A percentile compares a stretch with the other conserved stretches of the same genome.
These are phyloP conservation scores for Thraustochytrium sp. DNA, from an alignment of 352 stramenopile genomes.

Conservation along the genomic window DNA sequence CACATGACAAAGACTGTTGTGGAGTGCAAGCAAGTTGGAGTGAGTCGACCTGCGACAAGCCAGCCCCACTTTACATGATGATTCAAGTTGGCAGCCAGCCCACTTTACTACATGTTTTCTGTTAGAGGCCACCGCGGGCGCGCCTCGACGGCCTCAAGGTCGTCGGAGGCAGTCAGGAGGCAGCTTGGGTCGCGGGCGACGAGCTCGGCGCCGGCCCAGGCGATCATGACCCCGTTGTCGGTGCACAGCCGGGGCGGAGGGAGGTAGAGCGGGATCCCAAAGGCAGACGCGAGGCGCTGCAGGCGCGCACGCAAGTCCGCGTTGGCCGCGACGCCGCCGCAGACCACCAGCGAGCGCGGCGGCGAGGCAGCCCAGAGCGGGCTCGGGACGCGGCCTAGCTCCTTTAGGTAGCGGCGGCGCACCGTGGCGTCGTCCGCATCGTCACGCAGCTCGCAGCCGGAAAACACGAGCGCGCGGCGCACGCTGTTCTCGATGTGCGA, in stretches of 20 bases:
- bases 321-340: conserved; percentile 95
- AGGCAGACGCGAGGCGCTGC: conserved; percentile 57
- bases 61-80: too few relatives aligned
- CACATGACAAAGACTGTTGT: too few relatives aligned
- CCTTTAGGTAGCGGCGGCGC: conserved; percentile 26
- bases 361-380: conserved; percentile 47
- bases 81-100: too few relatives aligned
- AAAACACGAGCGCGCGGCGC: conserved; percentile 67
- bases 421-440: not conserved
- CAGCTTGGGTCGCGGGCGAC: too few relatives aligned
- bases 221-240: conserved; percentile 95
- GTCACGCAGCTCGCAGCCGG: not conserved
- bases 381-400: conserved; percentile 65
- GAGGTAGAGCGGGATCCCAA: conserved; percentile 62
- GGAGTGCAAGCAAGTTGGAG: too few relatives aligned
- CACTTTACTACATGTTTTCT: too few relatives aligned
- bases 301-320: conserved; percentile 79
- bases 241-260: conserved; percentile 85
- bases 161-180: too few relatives aligned
- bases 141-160: too few relatives aligned
- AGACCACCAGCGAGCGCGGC: conserved; percentile 83
- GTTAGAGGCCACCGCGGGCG: too few relatives aligned
- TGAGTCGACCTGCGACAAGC: too few relatives aligned
- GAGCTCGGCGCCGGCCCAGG: conserved; percentile 66
- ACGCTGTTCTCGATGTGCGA: conserved; percentile 79